Evolutionary conservation across 306 rosid genomes (phyloP).

Genomic region (Lathyrus aphaca): DNA sequence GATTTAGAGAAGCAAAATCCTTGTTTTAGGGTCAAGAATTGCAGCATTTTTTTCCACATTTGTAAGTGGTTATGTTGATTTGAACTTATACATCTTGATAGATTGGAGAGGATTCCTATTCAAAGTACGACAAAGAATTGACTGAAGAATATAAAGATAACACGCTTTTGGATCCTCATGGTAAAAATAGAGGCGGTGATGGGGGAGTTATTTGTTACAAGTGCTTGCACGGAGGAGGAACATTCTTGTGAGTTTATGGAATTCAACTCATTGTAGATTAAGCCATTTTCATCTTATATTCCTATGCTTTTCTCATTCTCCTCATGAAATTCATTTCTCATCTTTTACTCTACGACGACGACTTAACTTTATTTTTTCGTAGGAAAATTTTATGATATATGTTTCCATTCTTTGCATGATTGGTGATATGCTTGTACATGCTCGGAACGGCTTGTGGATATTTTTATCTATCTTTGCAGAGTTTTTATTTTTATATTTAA

Average conservation of each 20-base stretch:
- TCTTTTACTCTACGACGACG: not conserved
- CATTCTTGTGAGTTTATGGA: constrained; percentile 45
- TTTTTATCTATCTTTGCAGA: too few relatives aligned
- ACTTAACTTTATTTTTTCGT: too few relatives aligned
- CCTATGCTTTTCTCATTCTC: constrained; percentile 4
- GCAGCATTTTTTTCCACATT: constrained; percentile 9
- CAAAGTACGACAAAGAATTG: constrained; percentile 10
- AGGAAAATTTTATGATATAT: too few relatives aligned
- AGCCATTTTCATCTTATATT: constrained; percentile 14
- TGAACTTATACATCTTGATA: constrained; percentile 30
- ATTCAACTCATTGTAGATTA: constrained; percentile 11
- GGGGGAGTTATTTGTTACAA: constrained; percentile 29
- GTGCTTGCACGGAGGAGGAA: constrained; percentile 44
- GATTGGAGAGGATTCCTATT: constrained; percentile 36
- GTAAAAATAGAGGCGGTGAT: constrained; percentile 9
- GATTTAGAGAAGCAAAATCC: not conserved
- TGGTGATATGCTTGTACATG: too few relatives aligned
- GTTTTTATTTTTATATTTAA: too few relatives aligned
- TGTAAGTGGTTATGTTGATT: constrained; percentile 32
- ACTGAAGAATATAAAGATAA: constrained; percentile 18
- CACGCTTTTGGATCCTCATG: not conserved
- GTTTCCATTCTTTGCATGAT: too few relatives aligned
- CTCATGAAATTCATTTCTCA: constrained; percentile 3
- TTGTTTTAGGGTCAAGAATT: constrained; percentile 17
- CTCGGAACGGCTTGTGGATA: too few relatives aligned